Evolutionary conservation across 331 rosid genomes (phyloP).

Genomic region (Quercus lobata): DNA sequence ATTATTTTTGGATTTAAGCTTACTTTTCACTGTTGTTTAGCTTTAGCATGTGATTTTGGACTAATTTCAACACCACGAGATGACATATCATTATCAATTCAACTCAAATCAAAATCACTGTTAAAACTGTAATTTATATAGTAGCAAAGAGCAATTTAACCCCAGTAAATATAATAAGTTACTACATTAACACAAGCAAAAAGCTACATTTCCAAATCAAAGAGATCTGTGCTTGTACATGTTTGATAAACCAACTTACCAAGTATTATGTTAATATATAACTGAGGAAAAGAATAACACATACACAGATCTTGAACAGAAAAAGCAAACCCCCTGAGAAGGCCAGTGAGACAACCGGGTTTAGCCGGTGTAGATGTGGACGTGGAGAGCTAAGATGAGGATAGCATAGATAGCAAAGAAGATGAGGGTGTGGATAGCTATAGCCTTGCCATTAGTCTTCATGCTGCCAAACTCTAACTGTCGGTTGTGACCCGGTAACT

Average conservation of each 20-base stretch:
- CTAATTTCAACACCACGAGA: no score
- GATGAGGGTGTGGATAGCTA: constrained; percentile 82
- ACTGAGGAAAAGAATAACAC: no score
- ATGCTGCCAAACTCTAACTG: constrained; percentile 76
- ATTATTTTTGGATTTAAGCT: no score
- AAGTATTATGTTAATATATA: neutral
- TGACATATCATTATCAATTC: no score
- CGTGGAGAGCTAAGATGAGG: constrained; percentile 61
- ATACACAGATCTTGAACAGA: neutral
- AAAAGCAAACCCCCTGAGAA: neutral
- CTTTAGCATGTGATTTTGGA: no score
- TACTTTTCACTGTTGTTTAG: no score
- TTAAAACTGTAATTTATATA: no score
- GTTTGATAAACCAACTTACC: neutral
- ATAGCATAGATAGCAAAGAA: constrained; percentile 73
- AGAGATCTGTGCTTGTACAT: neutral
- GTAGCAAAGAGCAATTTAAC: no score
- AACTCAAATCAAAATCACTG: no score
- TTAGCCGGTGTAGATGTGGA: constrained; percentile 88
- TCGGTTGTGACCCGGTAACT: constrained; percentile 69
- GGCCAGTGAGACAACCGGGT: neutral
- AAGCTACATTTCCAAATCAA: neutral
- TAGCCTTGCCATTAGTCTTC: constrained; percentile 93
- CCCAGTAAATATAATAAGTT: no score
- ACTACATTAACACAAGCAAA: neutral